These are phyloP conservation scores for Keithomyces neogunnii DNA, from an alignment of 2,329 filamentous ascomycete species.

Conservation along the genomic window DNA sequence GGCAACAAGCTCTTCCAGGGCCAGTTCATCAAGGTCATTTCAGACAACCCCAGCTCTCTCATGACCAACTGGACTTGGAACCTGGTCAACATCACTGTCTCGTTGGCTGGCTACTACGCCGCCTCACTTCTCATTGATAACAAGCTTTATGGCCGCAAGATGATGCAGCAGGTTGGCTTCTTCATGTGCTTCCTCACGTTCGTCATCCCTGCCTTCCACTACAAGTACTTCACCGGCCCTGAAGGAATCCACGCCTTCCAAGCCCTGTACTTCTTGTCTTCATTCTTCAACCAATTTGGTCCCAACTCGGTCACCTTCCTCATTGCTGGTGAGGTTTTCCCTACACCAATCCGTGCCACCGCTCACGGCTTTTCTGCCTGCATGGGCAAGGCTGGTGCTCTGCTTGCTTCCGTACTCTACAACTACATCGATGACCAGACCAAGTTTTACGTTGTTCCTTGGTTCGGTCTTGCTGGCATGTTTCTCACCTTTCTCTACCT, in stretches of 20 bases:
- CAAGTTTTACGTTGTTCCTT: slow-evolving; percentile 88
- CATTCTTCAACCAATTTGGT: slow-evolving; percentile 98
- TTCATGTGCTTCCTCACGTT: slow-evolving; percentile 90
- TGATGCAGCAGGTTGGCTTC: slow-evolving; percentile 94
- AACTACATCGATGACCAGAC: slow-evolving; percentile 82
- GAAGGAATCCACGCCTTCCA: slow-evolving; percentile 81
- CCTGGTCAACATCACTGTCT: slow-evolving; percentile 81
- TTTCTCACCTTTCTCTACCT: slow-evolving; percentile 77
- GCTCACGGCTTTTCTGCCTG: slow-evolving; percentile 95
- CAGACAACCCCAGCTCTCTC: slow-evolving; percentile 58
- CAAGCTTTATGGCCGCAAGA: slow-evolving; percentile 92
- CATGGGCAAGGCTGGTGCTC: slow-evolving; percentile 78
- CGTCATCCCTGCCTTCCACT: slow-evolving; percentile 82
- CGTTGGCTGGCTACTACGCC: slow-evolving; percentile 79
- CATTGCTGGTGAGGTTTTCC: slow-evolving; percentile 92
- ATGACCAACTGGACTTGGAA: slow-evolving; percentile 91
- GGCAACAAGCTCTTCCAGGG: slow-evolving; percentile 97
- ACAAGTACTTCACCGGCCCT: slow-evolving; percentile 67
- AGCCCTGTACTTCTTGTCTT: slow-evolving; percentile 95
- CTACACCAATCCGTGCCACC: slow-evolving; percentile 83
- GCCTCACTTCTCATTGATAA: slow-evolving; percentile 88
- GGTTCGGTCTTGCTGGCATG: slow-evolving; percentile 87
- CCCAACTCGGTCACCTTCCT: slow-evolving; percentile 96
- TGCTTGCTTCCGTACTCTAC: slow-evolving; percentile 82
- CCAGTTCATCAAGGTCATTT: slow-evolving; percentile 80